Evolutionary conservation across 2,329 filamentous ascomycete genomes (phyloP).

Genomic region (Hymenoscyphus fraxineus): DNA sequence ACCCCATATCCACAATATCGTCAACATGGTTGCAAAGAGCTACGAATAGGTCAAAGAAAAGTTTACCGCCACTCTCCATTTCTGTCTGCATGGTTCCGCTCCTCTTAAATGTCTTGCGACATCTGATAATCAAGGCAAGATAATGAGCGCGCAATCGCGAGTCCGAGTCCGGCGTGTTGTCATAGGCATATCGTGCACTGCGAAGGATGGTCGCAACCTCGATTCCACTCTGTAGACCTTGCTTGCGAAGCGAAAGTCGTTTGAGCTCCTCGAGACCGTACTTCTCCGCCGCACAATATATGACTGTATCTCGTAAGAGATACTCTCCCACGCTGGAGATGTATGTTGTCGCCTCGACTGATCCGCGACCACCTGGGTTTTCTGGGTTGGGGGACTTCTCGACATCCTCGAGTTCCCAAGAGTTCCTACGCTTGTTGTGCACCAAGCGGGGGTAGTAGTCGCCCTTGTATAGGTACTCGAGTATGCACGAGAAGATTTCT

Average conservation of each 20-base stretch:
- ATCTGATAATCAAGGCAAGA: conserved; percentile 85
- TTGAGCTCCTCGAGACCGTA: conserved; percentile 83
- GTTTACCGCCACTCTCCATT: conserved; percentile 81
- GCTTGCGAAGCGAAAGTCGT: conserved; percentile 79
- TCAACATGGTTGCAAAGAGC: conserved; percentile 88
- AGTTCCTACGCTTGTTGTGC: conserved; percentile 79
- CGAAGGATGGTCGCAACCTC: conserved; percentile 83
- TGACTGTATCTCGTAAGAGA: conserved; percentile 81
- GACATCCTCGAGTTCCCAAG: conserved; percentile 75
- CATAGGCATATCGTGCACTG: conserved; percentile 86
- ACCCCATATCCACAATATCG: conserved; percentile 58
- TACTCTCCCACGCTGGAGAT: conserved; percentile 61
- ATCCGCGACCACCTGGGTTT: conserved; percentile 49
- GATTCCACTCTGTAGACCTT: conserved; percentile 88
- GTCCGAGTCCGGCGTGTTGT: conserved; percentile 82
- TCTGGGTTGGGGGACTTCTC: conserved; percentile 37
- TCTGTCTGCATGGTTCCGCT: conserved; percentile 95
- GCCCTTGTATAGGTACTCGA: conserved; percentile 81
- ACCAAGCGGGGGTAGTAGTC: conserved; percentile 72
- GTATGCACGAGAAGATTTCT: conserved; percentile 86
- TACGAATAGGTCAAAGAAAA: conserved; percentile 93
- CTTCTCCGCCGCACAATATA: conserved; percentile 84
- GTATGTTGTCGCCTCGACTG: conserved; percentile 64
- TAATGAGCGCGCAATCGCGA: conserved; percentile 91
- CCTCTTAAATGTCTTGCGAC: conserved; percentile 82